These are phyloP conservation scores for Brassica cretica DNA, from an alignment of 345 rosid genomes.

Conservation along the genomic window DNA sequence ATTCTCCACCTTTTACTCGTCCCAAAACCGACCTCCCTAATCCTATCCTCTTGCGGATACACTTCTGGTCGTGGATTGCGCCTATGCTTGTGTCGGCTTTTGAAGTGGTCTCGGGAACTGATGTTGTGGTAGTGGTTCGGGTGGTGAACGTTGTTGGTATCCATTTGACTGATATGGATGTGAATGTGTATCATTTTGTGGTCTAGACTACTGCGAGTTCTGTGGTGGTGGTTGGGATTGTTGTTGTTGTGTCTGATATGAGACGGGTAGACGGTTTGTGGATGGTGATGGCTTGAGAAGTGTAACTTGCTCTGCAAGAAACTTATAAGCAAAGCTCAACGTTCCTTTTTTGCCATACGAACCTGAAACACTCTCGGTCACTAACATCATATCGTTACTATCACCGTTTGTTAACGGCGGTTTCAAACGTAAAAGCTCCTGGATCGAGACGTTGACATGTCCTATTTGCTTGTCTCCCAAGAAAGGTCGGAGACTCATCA, in stretches of 20 bases:
- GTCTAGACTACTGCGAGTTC: not conserved
- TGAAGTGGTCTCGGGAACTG: not conserved
- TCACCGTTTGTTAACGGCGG: not conserved
- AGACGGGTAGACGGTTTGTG: not conserved
- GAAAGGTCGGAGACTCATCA: slow-evolving; percentile 49
- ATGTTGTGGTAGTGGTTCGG: not conserved
- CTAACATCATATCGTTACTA: slow-evolving; percentile 34
- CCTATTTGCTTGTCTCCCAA: slow-evolving; percentile 64
- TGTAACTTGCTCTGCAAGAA: slow-evolving; percentile 14
- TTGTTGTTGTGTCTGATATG: not conserved
- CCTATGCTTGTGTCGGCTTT: not conserved
- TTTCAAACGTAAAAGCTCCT: slow-evolving; percentile 42
- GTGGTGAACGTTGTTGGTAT: not conserved
- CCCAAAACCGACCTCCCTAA: slow-evolving; percentile 61
- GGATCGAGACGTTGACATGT: slow-evolving; percentile 57
- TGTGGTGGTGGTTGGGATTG: not conserved
- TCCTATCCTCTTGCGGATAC: slow-evolving; percentile 42
- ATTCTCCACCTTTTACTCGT: slow-evolving; percentile 61
- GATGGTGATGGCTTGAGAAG: not conserved
- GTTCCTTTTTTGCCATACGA: slow-evolving; percentile 62
- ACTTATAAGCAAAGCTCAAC: slow-evolving; percentile 52
- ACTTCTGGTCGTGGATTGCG: not conserved
- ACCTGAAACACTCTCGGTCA: slow-evolving; percentile 51
- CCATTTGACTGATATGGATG: not conserved
- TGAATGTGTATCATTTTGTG: not conserved